Percentiles rank a stretch among this genome's conserved stretches.
phyloP scores from a whole-genome alignment of 164 flowering plant species.

The Macadamia tetraphylla region DNA sequence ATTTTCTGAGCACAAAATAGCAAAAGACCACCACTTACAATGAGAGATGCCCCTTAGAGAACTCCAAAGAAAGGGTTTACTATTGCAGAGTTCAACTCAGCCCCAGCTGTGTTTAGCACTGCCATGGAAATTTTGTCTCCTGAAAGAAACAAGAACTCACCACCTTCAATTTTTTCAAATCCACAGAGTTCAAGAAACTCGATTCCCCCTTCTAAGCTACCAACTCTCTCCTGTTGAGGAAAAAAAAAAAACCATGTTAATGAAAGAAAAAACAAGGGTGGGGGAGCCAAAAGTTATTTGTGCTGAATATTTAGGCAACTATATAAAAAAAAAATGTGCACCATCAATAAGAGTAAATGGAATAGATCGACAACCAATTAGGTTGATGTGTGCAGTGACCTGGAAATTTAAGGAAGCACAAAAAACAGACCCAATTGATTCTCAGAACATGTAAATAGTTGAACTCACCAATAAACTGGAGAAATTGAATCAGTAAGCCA shows the following conservation, averaged over 20 bases:
- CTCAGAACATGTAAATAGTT: no score
- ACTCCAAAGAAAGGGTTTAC: slow-evolving; percentile 39
- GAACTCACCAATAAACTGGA: no score
- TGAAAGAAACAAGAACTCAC: slow-evolving; percentile 53
- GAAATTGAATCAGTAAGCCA: no score
- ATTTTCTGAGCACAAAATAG: not conserved
- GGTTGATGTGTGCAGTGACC: no score
- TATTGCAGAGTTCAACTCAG: slow-evolving; percentile 38
- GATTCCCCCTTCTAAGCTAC: slow-evolving; percentile 58
- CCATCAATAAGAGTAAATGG: no score
- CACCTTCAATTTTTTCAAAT: slow-evolving; percentile 57
- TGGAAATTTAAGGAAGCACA: no score
- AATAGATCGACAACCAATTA: no score
- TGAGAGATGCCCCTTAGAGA: slow-evolving; percentile 13
- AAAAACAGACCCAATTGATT: no score
- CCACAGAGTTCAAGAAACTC: slow-evolving; percentile 89
- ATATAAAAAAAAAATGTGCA: no score
- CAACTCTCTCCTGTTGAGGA: slow-evolving; percentile 63
- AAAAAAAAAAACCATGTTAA: not conserved
- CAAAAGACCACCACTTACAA: not conserved
- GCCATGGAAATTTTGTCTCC: slow-evolving; percentile 56
- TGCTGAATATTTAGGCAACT: no score
- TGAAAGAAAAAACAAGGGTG: not conserved
- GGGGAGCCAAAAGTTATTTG: not conserved
- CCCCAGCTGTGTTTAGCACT: slow-evolving; percentile 44